Evolutionary conservation across 345 rosid species (phyloP).

Genomic region (Populus ilicifolia): DNA sequence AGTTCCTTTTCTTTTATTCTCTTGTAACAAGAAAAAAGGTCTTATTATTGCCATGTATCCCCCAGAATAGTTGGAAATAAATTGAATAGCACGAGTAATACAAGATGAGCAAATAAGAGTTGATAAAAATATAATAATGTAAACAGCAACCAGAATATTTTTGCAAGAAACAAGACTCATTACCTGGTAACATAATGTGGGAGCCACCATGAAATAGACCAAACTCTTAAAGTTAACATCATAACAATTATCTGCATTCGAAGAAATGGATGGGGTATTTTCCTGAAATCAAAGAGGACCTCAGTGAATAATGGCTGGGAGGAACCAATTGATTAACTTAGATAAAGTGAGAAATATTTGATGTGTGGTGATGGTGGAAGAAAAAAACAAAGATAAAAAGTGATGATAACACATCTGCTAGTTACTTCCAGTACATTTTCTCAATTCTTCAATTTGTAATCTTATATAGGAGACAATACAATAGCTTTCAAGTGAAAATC

Average conservation of each 20-base stretch:
- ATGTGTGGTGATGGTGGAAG: background rate
- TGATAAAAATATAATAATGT: no score
- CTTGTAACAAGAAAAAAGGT: no score
- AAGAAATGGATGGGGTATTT: constrained; percentile 22
- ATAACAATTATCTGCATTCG: constrained; percentile 37
- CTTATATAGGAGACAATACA: background rate
- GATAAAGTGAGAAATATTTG: no score
- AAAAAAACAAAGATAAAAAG: background rate
- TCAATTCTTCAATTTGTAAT: background rate
- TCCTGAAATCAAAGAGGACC: constrained; percentile 41
- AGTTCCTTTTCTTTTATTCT: no score
- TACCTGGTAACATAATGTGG: constrained; percentile 99
- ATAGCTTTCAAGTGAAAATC: background rate
- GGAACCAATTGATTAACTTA: no score
- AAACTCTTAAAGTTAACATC: constrained; percentile 67
- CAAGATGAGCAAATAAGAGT: no score
- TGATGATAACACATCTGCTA: background rate
- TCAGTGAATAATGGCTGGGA: constrained; percentile 5
- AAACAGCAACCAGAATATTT: background rate
- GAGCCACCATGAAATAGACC: constrained; percentile 94
- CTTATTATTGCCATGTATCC: no score
- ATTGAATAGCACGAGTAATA: no score
- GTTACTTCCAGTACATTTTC: background rate
- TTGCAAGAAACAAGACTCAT: background rate
- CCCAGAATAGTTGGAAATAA: no score